These are phyloP conservation scores for Amesomyces nigricolor DNA, from an alignment of 2,329 filamentous ascomycete genomes.

Conservation along the genomic window DNA sequence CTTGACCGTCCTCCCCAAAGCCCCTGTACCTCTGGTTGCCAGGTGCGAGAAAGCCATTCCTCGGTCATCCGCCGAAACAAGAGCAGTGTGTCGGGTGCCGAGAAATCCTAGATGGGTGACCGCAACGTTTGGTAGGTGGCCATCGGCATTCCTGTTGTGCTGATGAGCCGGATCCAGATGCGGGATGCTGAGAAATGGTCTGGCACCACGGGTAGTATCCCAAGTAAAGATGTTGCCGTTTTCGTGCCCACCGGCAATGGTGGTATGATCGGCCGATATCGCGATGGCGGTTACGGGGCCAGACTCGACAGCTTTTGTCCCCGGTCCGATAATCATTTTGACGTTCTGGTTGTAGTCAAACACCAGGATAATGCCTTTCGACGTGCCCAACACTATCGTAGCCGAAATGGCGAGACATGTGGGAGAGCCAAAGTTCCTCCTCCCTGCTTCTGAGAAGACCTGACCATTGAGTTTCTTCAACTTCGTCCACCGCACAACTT, in stretches of 20 bases:
- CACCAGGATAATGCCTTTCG: slow-evolving; percentile 87
- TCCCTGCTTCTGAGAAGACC: slow-evolving; percentile 86
- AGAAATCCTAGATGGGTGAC: slow-evolving; percentile 92
- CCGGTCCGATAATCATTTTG: slow-evolving; percentile 87
- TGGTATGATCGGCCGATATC: slow-evolving; percentile 89
- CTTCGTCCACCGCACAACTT: slow-evolving; percentile 94
- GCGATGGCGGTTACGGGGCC: slow-evolving; percentile 82
- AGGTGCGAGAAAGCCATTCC: slow-evolving; percentile 99
- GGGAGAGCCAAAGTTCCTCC: slow-evolving; percentile 84
- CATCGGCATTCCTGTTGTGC: slow-evolving; percentile 65
- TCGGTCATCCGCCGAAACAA: slow-evolving; percentile 88
- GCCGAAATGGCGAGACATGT: slow-evolving; percentile 87
- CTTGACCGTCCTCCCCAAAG: slow-evolving; percentile 78
- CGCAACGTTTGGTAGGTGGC: slow-evolving; percentile 71
- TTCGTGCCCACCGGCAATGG: slow-evolving; percentile 82
- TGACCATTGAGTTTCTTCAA: slow-evolving; percentile 83
- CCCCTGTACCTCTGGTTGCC: slow-evolving; percentile 82
- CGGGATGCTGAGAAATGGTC: slow-evolving; percentile 82
- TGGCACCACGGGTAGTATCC: slow-evolving; percentile 77
- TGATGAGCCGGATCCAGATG: slow-evolving; percentile 63
- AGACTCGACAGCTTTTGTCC: slow-evolving; percentile 89
- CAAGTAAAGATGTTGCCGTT: slow-evolving; percentile 94
- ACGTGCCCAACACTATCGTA: slow-evolving; percentile 83
- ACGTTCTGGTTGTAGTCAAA: slow-evolving; percentile 97
- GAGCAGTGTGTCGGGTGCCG: slow-evolving; percentile 84